These are phyloP conservation scores for Aspergillus indologenus DNA, from an alignment of 495 filamentous ascomycete genomes.

Conservation along the genomic window DNA sequence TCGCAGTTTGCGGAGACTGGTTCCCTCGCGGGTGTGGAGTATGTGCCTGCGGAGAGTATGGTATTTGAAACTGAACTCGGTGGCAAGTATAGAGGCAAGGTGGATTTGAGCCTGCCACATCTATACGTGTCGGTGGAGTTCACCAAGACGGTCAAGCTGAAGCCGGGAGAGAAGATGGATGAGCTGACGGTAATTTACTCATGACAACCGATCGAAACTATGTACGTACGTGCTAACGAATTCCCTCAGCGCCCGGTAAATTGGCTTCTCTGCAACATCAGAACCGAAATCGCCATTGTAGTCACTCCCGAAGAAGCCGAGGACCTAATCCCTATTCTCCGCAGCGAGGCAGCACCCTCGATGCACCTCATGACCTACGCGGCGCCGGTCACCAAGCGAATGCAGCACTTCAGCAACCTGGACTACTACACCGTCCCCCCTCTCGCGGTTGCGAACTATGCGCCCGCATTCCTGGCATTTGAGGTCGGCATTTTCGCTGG, in stretches of 20 bases:
- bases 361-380: constrained; percentile 12
- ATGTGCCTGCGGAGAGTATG: constrained; percentile 27
- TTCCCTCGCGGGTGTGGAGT: constrained; percentile 21
- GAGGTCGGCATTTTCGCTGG: constrained; percentile 56
- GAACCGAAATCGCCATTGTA: constrained; percentile 40
- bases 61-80: constrained; percentile 33
- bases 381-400: constrained; percentile 4
- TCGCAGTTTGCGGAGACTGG: constrained; percentile 38
- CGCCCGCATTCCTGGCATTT: constrained; percentile 43
- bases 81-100: constrained; percentile 26
- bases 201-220: no score
- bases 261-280: constrained; percentile 45
- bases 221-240: no score
- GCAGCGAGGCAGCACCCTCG: not conserved
- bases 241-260: constrained; percentile 44
- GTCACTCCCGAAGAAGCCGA: constrained; percentile 57
- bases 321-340: constrained; percentile 39
- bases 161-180: constrained; percentile 25
- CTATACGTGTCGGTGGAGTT: constrained; percentile 44
- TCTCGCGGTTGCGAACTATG: constrained; percentile 21
- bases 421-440: constrained; percentile 7
- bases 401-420: constrained; percentile 10
- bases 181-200: constrained; percentile 33
- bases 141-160: constrained; percentile 29
- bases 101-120: constrained; percentile 14